Percentiles rank a stretch among this genome's conserved stretches.
These are phyloP conservation scores for Bidens hawaiensis DNA, from an alignment of 140 eudicot species.

Conservation along the genomic window DNA sequence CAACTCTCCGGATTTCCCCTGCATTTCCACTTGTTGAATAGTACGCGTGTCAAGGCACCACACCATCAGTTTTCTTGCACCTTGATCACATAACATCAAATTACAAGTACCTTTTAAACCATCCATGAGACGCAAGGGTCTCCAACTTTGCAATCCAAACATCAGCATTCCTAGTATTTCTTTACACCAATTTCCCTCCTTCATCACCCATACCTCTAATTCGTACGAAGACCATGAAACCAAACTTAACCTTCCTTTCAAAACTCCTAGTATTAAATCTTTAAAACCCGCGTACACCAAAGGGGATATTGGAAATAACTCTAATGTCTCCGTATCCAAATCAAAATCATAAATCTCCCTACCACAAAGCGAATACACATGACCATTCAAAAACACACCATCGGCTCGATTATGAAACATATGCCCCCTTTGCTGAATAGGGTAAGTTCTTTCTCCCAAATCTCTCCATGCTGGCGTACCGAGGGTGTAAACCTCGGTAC, in stretches of 20 bases:
- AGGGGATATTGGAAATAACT: not conserved
- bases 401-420: no score
- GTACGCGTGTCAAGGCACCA: not conserved
- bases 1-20: no score
- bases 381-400: not conserved
- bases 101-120: not conserved
- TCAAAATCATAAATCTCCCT: not conserved
- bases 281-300: not conserved
- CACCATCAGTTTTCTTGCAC: not conserved
- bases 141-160: not conserved
- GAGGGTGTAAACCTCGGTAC: not conserved
- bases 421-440: no score
- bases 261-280: not conserved
- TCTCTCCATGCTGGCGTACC: not conserved
- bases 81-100: not conserved
- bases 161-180: not conserved
- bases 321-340: not conserved
- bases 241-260: not conserved
- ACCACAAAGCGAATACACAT: not conserved
- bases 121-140: not conserved
- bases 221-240: not conserved
- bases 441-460: not conserved
- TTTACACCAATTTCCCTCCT: not conserved
- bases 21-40: no score
- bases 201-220: not conserved